A percentile compares a stretch with the other conserved stretches of the same genome.
Conservation (phyloP, 2,329 filamentous ascomycete genomes). For the Blumeria graminis region DNA sequence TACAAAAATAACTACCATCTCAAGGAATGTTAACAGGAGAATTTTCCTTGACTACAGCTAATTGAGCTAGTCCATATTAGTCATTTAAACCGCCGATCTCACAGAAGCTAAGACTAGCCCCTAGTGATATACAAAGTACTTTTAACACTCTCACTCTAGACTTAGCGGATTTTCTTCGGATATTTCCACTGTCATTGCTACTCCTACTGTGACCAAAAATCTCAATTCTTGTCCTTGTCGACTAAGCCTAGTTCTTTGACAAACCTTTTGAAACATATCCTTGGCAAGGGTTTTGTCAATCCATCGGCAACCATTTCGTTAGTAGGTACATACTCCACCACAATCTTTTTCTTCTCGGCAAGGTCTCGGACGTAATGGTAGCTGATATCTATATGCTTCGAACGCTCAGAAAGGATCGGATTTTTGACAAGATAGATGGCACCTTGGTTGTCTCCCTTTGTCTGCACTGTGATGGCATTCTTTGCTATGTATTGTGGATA, state of each 20-base stretch:
- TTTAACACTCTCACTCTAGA: conserved; percentile 1
- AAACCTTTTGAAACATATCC: not conserved
- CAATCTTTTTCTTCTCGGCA: not conserved
- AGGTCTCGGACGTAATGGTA: not conserved
- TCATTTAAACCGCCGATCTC: too few relatives aligned
- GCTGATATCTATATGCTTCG: not conserved
- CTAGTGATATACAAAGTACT: not conserved
- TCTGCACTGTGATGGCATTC: not conserved
- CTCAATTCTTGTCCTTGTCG: not conserved
- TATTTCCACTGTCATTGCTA: not conserved
- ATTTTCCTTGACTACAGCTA: too few relatives aligned
- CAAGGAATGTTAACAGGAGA: too few relatives aligned
- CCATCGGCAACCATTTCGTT: not conserved
- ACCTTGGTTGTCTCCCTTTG: not conserved
- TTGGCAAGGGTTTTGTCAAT: not conserved
- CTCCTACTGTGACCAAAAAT: too few relatives aligned
- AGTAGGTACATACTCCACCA: not conserved
- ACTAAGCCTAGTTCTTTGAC: not conserved
- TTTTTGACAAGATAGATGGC: not conserved
- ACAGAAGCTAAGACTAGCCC: too few relatives aligned
- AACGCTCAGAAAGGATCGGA: not conserved
- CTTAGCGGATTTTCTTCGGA: not conserved
- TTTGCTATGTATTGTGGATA: not conserved
- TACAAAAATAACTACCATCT: too few relatives aligned
- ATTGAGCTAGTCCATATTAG: too few relatives aligned